Evolutionary conservation across 495 filamentous ascomycete species (phyloP).

Genomic region (Pseudoneurospora amorphoporcata): DNA sequence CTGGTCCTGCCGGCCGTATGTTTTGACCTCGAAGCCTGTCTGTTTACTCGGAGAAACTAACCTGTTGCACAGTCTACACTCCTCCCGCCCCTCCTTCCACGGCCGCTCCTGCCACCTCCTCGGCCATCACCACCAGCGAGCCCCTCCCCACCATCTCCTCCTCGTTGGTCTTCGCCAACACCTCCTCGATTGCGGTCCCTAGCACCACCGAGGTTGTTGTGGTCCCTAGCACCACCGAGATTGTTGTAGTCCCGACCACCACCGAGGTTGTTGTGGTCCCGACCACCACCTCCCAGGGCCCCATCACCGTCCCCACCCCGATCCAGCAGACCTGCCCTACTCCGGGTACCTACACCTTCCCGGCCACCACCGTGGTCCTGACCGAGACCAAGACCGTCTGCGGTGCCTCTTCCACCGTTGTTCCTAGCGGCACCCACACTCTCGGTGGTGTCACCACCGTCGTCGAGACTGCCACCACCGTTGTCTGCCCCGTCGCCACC

Average conservation of each 20-base stretch:
- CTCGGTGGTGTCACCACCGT: slow-evolving; percentile 69
- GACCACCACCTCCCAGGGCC: slow-evolving; percentile 21
- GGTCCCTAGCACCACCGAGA: slow-evolving; percentile 11
- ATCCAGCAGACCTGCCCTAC: slow-evolving; percentile 56
- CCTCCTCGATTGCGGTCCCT: slow-evolving; percentile 3
- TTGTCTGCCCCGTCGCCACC: slow-evolving; percentile 65
- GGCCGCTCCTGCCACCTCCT: slow-evolving; percentile 13
- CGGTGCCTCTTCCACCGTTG: slow-evolving; percentile 49
- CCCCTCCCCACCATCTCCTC: neutral
- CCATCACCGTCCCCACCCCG: slow-evolving; percentile 50
- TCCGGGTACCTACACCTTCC: slow-evolving; percentile 71
- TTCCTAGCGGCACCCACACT: slow-evolving; percentile 59
- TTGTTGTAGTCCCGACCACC: neutral
- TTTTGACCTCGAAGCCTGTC: slow-evolving; percentile 4
- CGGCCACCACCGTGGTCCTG: slow-evolving; percentile 62
- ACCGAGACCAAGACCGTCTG: slow-evolving; percentile 56
- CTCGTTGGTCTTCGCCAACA: neutral
- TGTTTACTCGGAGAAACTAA: neutral
- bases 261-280: slow-evolving; percentile 2
- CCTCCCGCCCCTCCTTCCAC: slow-evolving; percentile 27
- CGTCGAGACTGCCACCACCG: slow-evolving; percentile 56
- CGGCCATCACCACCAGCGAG: neutral
- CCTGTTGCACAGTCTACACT: slow-evolving; percentile 13
- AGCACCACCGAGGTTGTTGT: slow-evolving; percentile 8
- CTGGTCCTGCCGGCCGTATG: slow-evolving; percentile 50